Base-by-base conservation (phyloP, 257 asterid genomes). In the Solanum chilense region DNA sequence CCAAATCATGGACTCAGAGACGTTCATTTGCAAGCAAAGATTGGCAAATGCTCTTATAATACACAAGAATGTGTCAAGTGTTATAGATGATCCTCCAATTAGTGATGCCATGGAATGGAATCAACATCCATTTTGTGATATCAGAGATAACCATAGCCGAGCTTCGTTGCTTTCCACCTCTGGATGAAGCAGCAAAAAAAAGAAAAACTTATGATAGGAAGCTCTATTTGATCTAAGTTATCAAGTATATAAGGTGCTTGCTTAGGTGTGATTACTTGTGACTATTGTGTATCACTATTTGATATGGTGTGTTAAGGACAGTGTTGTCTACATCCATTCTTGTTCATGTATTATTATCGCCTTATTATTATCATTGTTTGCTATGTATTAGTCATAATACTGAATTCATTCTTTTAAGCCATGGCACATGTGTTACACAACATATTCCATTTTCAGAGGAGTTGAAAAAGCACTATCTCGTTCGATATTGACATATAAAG, bases 121-220 rank as follows among this genome's bases (percentile, higher is more conserved):
- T 12, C 93, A 93, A 81, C 98, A 94, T 91, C 98, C 98, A 27
- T 94, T 96, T 86, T 91, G 90, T 92, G 89, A 91, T 73, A 68
- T 15, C 20, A 90, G 86, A 85, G 95, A 92, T 66, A 88, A 90
- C 64, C 92, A 88, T 16, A 86, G 92, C 88, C 86, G 89, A 44
- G 87, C 88, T 85, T 74, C 82, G 2, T 39, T 74, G 82, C 82
- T 74, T 37, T 74, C 52, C 6, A 74, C 82, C 29, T 70, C 78
- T 2, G 78, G 78, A 70, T 70, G n/a, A 69, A 33, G 77, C 12
- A 33, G 25, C 78, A 71, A 71, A 71, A 0, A 71, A 29, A 2
- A 9, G 5, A 56, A 18, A 69, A 8, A 71, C 27, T 3, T 71
- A 9, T 20, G 44, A 33, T 71, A 33, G 76, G 5, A 29, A 70